These are phyloP conservation scores for Aegilops umbellulata DNA, from an alignment of 176 grass and related monocot species.

Conservation along the genomic window DNA sequence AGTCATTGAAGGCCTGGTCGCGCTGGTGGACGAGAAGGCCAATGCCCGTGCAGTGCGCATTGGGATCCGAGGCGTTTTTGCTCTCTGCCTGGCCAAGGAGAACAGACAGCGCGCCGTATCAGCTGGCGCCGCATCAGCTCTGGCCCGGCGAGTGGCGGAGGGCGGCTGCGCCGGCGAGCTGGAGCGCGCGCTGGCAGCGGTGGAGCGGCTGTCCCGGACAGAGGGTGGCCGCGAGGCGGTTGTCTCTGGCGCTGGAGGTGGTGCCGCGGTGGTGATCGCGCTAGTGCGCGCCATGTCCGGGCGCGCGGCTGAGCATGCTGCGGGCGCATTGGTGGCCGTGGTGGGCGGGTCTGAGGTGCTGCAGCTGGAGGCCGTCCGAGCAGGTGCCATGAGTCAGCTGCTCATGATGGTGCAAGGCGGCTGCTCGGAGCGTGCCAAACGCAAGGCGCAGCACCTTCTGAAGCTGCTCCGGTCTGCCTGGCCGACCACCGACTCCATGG, in stretches of 20 bases:
- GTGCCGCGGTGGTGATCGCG: constrained; percentile 33
- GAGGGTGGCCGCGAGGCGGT: constrained; percentile 78
- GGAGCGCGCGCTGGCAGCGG: constrained; percentile 66
- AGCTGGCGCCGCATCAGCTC: constrained; percentile 51
- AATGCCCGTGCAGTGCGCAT: constrained; percentile 70
- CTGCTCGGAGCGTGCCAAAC: constrained; percentile 87
- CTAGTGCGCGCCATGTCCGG: constrained; percentile 73
- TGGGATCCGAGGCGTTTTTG: constrained; percentile 71
- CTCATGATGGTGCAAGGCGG: constrained; percentile 91
- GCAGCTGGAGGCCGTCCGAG: constrained; percentile 82
- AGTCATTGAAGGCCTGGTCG: constrained; percentile 54
- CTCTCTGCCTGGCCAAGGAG: constrained; percentile 83
- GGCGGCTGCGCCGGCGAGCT: constrained; percentile 32
- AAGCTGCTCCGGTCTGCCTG: constrained; percentile 81
- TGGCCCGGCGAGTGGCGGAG: constrained; percentile 43
- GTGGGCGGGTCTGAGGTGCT: constrained; percentile 66
- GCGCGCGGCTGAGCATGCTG: constrained; percentile 88
- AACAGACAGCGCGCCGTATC: constrained; percentile 63
- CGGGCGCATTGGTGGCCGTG: constrained; percentile 71
- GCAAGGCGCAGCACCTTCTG: constrained; percentile 87
- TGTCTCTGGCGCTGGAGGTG: constrained; percentile 46
- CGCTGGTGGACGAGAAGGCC: constrained; percentile 59
- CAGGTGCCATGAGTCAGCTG: constrained; percentile 71
- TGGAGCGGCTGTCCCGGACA: constrained; percentile 79
- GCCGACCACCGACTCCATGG: constrained; percentile 57